Percentiles rank a stretch among this genome's conserved stretches.
These are phyloP conservation scores for Mycena crocata DNA, from an alignment of 768 basidiomycete genomes.

Conservation along the genomic window DNA sequence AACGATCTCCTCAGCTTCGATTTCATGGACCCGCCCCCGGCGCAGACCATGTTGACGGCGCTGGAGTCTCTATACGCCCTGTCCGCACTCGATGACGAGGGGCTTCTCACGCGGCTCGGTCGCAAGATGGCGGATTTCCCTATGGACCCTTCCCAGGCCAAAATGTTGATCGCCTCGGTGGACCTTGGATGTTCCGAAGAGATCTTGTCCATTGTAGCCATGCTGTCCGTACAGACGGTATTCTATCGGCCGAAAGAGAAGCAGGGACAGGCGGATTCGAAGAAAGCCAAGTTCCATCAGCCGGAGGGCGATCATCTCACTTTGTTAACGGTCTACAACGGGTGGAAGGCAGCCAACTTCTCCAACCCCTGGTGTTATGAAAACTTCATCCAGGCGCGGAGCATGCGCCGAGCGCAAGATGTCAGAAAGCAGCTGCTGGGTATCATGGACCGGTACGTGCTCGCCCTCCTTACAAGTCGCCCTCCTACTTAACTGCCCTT, in stretches of 20 bases:
- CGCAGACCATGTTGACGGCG: slow-evolving; percentile 96
- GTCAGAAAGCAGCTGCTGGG: slow-evolving; percentile 97
- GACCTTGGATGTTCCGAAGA: slow-evolving; percentile 99
- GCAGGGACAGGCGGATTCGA: slow-evolving; percentile 98
- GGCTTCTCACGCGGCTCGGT: slow-evolving; percentile 91
- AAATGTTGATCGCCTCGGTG: slow-evolving; percentile 98
- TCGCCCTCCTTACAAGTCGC: neutral
- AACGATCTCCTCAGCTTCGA: slow-evolving; percentile 98
- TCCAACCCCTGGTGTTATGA: slow-evolving; percentile 99
- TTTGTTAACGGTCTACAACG: slow-evolving; percentile 94
- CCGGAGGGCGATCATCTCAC: slow-evolving; percentile 98
- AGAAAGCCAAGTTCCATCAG: slow-evolving; percentile 99
- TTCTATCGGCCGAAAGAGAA: slow-evolving; percentile 99
- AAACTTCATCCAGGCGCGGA: slow-evolving; percentile 98
- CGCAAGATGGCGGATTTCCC: slow-evolving; percentile 99
- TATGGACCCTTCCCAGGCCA: slow-evolving; percentile 95
- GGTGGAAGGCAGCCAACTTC: slow-evolving; percentile 96
- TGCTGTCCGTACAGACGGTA: slow-evolving; percentile 95
- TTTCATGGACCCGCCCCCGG: slow-evolving; percentile 99
- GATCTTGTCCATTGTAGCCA: slow-evolving; percentile 95
- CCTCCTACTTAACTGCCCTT: neutral
- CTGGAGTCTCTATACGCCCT: slow-evolving; percentile 94
- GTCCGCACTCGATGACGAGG: slow-evolving; percentile 97
- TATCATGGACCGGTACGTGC: slow-evolving; percentile 94
- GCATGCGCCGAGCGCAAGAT: slow-evolving; percentile 97